phyloP scores from a whole-genome alignment of 2,329 filamentous ascomycete genomes.

The Pseudomassariella vexata region DNA sequence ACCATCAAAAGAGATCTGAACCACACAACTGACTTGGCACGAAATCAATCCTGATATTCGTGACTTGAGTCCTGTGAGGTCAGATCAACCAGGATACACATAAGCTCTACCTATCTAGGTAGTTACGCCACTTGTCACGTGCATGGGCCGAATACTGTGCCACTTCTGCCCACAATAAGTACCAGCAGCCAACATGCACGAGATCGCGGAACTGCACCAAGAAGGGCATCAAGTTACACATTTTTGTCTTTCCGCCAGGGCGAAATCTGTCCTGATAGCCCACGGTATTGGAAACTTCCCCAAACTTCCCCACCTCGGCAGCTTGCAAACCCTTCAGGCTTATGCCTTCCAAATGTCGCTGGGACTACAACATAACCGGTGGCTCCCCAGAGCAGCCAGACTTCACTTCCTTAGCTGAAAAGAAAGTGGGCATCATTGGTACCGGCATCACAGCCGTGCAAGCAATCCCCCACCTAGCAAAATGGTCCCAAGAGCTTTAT shows the following conservation, averaged over 20 bases:
- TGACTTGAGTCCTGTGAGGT: too few relatives aligned
- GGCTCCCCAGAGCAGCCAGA: constrained; percentile 31
- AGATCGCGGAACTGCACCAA: too few relatives aligned
- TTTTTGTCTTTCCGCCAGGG: constrained; percentile 24
- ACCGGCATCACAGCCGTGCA: constrained; percentile 45
- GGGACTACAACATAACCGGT: constrained; percentile 38
- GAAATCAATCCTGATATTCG: too few relatives aligned
- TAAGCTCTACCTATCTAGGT: too few relatives aligned
- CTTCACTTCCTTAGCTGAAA: constrained; percentile 38
- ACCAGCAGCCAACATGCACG: too few relatives aligned
- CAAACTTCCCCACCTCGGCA: constrained; percentile 33
- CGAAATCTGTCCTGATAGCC: constrained; percentile 33
- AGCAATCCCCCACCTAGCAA: constrained; percentile 36
- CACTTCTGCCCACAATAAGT: too few relatives aligned
- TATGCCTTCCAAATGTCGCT: constrained; percentile 39
- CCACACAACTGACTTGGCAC: too few relatives aligned
- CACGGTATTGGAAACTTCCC: constrained; percentile 33
- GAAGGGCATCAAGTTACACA: too few relatives aligned
- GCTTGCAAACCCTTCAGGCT: constrained; percentile 34
- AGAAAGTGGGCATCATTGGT: constrained; percentile 42
- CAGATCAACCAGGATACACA: too few relatives aligned
- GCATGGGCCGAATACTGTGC: too few relatives aligned
- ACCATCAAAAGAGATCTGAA: too few relatives aligned
- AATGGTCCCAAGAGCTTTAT: constrained; percentile 42
- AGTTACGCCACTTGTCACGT: too few relatives aligned